Percentiles rank a stretch among this genome's conserved stretches.
These are phyloP conservation scores for Heritiera littoralis DNA, from an alignment of 345 rosid species.

Conservation along the genomic window DNA sequence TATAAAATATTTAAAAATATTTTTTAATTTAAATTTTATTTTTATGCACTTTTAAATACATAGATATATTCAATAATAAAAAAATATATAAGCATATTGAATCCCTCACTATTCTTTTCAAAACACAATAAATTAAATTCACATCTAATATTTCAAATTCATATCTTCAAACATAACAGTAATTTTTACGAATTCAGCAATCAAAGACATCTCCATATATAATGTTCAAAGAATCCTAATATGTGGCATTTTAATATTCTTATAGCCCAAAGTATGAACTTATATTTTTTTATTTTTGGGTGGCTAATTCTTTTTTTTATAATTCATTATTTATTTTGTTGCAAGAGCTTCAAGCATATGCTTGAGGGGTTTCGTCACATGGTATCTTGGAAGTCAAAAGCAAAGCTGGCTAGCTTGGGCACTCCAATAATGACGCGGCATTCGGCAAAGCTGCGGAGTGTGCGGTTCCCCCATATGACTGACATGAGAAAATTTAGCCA, in stretches of 20 bases:
- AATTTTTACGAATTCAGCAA: too few relatives aligned
- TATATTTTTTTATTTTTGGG: not conserved
- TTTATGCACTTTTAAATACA: too few relatives aligned
- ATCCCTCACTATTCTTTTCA: too few relatives aligned
- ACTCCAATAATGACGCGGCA: not conserved
- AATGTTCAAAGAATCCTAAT: not conserved
- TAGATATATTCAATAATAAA: too few relatives aligned
- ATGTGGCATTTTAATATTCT: not conserved
- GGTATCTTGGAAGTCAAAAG: constrained; percentile 1
- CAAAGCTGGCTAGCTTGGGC: not conserved
- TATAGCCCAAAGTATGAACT: not conserved
- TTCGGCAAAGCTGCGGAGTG: not conserved
- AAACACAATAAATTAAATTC: too few relatives aligned
- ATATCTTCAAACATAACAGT: too few relatives aligned
- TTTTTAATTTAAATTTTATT: too few relatives aligned
- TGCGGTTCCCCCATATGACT: not conserved
- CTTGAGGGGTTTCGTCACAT: not conserved
- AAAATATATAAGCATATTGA: too few relatives aligned
- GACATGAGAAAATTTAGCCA: constrained; percentile 27
- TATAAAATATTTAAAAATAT: too few relatives aligned
- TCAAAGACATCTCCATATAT: too few relatives aligned
- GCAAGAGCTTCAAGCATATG: constrained; percentile 8
- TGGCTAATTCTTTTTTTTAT: not conserved
- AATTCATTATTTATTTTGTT: not conserved
- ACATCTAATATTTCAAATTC: too few relatives aligned